Conservation (phyloP, 2,329 filamentous ascomycete species). For the Exophiala aquamarina region DNA sequence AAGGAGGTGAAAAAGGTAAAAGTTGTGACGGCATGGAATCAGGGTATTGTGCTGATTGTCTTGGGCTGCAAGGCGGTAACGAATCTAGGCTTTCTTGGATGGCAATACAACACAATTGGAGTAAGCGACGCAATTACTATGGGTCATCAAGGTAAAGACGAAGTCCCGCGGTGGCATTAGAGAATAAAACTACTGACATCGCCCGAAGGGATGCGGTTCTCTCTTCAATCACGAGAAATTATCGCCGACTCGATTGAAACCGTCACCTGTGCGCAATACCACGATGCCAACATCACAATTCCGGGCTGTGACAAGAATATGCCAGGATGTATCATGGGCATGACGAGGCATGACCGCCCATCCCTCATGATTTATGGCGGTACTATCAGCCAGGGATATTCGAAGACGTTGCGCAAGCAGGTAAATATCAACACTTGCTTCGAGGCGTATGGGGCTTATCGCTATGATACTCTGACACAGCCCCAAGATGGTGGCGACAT, state of each 20-base stretch:
- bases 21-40: too few relatives aligned
- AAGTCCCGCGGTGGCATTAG: too few relatives aligned
- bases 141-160: conserved; percentile 74
- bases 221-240: conserved; percentile 83
- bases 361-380: conserved; percentile 96
- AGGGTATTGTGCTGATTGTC: too few relatives aligned
- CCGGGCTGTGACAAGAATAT: conserved; percentile 98
- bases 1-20: conserved; percentile 89
- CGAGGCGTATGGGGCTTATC: conserved; percentile 80
- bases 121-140: conserved; percentile 93
- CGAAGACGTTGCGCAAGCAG: conserved; percentile 68
- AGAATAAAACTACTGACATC: too few relatives aligned
- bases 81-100: conserved; percentile 84
- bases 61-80: conserved; percentile 72
- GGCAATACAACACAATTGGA: conserved; percentile 92
- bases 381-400: conserved; percentile 85
- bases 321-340: conserved; percentile 89
- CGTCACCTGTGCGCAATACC: conserved; percentile 85
- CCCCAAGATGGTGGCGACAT: conserved; percentile 62
- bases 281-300: conserved; percentile 91
- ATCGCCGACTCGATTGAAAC: conserved; percentile 95
- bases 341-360: conserved; percentile 85
- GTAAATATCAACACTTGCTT: conserved; percentile 90
- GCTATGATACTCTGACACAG: conserved; percentile 71
- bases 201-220: conserved; percentile 98